A percentile compares a stretch with the other conserved stretches of the same genome.
Conservation (phyloP, 202 grass and related monocot species). For the Saccharum hybrid region DNA sequence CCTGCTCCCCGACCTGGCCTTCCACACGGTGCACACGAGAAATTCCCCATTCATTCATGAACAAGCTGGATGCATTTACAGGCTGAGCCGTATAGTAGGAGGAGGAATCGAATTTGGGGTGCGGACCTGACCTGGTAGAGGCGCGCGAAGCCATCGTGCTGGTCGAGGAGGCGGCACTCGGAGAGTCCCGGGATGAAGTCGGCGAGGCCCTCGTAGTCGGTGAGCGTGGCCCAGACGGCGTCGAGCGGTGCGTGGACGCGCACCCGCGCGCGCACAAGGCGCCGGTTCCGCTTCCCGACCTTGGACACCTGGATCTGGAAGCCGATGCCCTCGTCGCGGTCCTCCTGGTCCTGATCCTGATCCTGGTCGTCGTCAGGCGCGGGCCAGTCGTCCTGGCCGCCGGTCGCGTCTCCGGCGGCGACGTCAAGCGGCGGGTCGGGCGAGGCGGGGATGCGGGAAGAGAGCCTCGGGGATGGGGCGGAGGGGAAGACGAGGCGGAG, state of each 20-base stretch:
- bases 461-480: neutral
- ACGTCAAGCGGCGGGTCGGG: constrained; percentile 12
- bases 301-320: constrained; percentile 63
- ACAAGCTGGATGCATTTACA: neutral
- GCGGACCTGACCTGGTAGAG: constrained; percentile 65
- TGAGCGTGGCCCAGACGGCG: constrained; percentile 76
- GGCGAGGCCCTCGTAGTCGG: constrained; percentile 81
- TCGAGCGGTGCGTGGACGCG: constrained; percentile 61
- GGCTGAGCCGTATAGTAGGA: neutral
- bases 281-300: constrained; percentile 53
- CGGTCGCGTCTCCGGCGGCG: neutral
- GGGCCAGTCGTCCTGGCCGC: neutral
- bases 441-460: neutral
- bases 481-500: neutral
- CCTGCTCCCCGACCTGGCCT: constrained; percentile 67
- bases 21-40: neutral
- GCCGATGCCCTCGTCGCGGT: constrained; percentile 30
- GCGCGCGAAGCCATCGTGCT: constrained; percentile 48
- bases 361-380: neutral
- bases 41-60: neutral
- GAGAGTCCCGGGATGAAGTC: constrained; percentile 71
- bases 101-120: neutral
- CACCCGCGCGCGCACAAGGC: constrained; percentile 56
- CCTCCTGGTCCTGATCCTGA: neutral
- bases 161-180: constrained; percentile 62